Base-by-base conservation (phyloP, 768 basidiomycete species). In the Macrolepiota dolichaula region DNA sequence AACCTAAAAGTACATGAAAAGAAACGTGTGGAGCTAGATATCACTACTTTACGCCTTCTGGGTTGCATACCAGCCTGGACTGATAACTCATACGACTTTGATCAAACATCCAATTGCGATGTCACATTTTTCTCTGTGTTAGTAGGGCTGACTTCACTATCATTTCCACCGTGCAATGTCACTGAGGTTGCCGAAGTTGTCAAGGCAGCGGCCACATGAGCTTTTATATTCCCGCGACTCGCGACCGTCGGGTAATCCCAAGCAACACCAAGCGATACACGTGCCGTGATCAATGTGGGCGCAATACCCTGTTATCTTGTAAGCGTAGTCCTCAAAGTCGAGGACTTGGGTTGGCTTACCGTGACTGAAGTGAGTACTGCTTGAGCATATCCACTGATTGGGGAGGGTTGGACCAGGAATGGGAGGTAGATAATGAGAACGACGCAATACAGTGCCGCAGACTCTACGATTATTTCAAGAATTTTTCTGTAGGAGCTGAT, bases 391-490 rank as follows among this genome's bases (percentile, higher is more conserved):
- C 36, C 50, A 17, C 42, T 38, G 12, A 25, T 59, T 32, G 51
- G 40, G 25, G 42, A 50, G n/a, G 29, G 37, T 1, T 50, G 57
- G 27, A 59, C 40, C 2, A 59, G 50, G 36, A 59, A 19, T 4
- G 57, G 57, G n/a, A 59, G 37, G 27, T 49, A 59, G 10, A 59
- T 22, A 25, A 59, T 38, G 13, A 51, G 57, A 22, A 19, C 24
- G 17, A 59, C 19, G 6, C 49, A 51, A 32, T 59, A 59, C 9
- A 59, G 38, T 36, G 27, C 57, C n/a, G 57, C 57, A 7, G 57
- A 59, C 9, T 59, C 57, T 17, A 59, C 49, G 17, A 59, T 42
- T 6, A 59, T 52, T 27, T 59, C 57, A 17, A 59, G 36, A 17
- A 51, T 36, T 25, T 59, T 59, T 13, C 57, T 36, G 38, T 59